Evolutionary conservation across 2,329 filamentous ascomycete species (phyloP).

Genomic region (Microcyclosporella mali): DNA sequence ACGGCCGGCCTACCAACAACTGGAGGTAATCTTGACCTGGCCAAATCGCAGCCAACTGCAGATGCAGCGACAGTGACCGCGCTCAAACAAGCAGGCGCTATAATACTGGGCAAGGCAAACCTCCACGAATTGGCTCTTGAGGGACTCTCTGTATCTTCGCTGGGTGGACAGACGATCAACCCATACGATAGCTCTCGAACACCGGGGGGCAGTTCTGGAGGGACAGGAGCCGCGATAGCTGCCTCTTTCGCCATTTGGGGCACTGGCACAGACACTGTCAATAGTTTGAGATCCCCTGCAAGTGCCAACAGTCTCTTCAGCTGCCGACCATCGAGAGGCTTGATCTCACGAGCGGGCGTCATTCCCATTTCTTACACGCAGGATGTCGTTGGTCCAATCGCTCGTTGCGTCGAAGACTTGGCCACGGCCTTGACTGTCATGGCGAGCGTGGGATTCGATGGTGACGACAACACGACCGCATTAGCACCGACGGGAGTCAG

Average conservation of each 20-base stretch:
- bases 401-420: slow-evolving; percentile 29
- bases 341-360: slow-evolving; percentile 26
- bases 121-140: slow-evolving; percentile 60
- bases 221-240: slow-evolving; percentile 56
- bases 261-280: slow-evolving; percentile 42
- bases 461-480: slow-evolving; percentile 48
- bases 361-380: slow-evolving; percentile 31
- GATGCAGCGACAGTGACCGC: slow-evolving; percentile 27
- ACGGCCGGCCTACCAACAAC: slow-evolving; percentile 53
- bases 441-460: slow-evolving; percentile 47
- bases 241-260: slow-evolving; percentile 51
- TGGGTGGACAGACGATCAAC: slow-evolving; percentile 60
- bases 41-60: slow-evolving; percentile 40
- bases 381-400: slow-evolving; percentile 30
- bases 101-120: slow-evolving; percentile 31
- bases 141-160: slow-evolving; percentile 55
- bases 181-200: slow-evolving; percentile 61
- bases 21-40: slow-evolving; percentile 48
- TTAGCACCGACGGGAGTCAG: slow-evolving; percentile 38
- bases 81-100: slow-evolving; percentile 29
- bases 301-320: slow-evolving; percentile 57
- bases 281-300: slow-evolving; percentile 56
- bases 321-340: slow-evolving; percentile 44
- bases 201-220: slow-evolving; percentile 59
- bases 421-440: slow-evolving; percentile 29